Base-by-base conservation (phyloP, 768 basidiomycete genomes). In the Holtermanniella nyarrowii region DNA sequence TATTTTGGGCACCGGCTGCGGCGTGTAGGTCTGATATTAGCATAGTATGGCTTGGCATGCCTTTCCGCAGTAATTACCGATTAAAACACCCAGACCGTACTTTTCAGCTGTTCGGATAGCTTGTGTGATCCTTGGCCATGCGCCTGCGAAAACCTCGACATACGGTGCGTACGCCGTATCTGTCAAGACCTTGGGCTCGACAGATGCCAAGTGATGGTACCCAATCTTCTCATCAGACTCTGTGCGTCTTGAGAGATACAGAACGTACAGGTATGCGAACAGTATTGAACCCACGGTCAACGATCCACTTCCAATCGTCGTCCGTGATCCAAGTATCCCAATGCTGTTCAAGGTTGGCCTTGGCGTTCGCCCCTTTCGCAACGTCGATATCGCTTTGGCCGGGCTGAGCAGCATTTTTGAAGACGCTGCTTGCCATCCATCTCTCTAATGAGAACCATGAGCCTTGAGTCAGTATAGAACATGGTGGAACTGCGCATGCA, bases 261-360 rank as follows among this genome's bases (percentile, higher is more conserved):
- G 83, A 68, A 65, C 80, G 53, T 54, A 82, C 82, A 40, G 81
- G 81, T 49, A 82, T 73, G 57, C 81, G 73, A 59, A 82, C 81
- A 41, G 79, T 75, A 53, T 82, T 82, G 59, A 80, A 74, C 1
- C 82, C 81, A 47, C 62, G 70, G 26, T 74, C 66, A 1, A 74
- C 74, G 18, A 87, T 75, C 75, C 81, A 84, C 3, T 72, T 65
- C 64, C 91, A 86, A 70, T 96, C 90, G 18, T 75, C 65, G 63
- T 89, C 83, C 1, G 83, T 86, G 58, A 96, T 88, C 80, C 81
- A 90, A 0, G 72, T 76, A 56, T 85, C 82, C 84, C 85, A 87
- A 69, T 87, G 86, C 7, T 72, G 66, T 64, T 86, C 82, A 22
- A 87, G 66, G 3, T 74, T 68, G 50, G 69, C 65, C 63, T 80